Percentiles rank a stretch among this genome's conserved stretches.
Conservation (phyloP, 805 yeast species). For the Wickerhamomyces chaumierensis region DNA sequence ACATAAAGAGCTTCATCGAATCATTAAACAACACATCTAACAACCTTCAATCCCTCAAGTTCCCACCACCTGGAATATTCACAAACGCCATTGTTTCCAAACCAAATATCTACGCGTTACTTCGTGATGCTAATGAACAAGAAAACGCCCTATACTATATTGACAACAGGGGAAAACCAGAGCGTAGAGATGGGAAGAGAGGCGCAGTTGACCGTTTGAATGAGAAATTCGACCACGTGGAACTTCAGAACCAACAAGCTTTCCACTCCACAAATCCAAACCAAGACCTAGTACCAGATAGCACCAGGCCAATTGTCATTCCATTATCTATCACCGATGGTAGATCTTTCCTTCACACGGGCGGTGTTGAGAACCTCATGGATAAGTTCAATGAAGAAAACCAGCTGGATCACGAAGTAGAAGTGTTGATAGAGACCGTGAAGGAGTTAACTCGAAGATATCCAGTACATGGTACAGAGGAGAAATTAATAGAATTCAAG, state of each 20-base stretch:
- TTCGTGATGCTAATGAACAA: conserved; percentile 45
- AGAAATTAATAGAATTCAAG: conserved; percentile 17
- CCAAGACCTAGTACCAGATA: neutral
- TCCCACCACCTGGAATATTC: conserved; percentile 50
- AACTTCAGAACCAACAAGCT: conserved; percentile 16
- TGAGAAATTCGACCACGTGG: conserved; percentile 23
- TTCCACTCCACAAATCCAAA: conserved; percentile 4
- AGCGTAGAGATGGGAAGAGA: conserved; percentile 39
- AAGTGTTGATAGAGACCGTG: conserved; percentile 32
- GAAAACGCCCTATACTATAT: conserved; percentile 41
- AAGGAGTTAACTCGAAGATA: conserved; percentile 24
- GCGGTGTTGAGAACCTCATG: conserved; percentile 22
- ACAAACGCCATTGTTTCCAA: conserved; percentile 47
- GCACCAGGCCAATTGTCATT: conserved; percentile 10
- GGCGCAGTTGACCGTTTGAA: conserved; percentile 25
- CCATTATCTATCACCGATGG: conserved; percentile 14
- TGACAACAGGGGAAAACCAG: conserved; percentile 25
- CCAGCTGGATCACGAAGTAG: conserved; percentile 24
- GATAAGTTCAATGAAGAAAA: conserved; percentile 21
- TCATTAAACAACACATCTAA: conserved; percentile 5
- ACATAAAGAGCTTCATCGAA: neutral
- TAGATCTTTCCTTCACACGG: conserved; percentile 5
- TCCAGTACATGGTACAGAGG: conserved; percentile 27
- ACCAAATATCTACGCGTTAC: conserved; percentile 42
- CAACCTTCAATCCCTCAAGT: conserved; percentile 25